Conservation (phyloP, 441 rosid genomes). For the Kokia cookei region DNA sequence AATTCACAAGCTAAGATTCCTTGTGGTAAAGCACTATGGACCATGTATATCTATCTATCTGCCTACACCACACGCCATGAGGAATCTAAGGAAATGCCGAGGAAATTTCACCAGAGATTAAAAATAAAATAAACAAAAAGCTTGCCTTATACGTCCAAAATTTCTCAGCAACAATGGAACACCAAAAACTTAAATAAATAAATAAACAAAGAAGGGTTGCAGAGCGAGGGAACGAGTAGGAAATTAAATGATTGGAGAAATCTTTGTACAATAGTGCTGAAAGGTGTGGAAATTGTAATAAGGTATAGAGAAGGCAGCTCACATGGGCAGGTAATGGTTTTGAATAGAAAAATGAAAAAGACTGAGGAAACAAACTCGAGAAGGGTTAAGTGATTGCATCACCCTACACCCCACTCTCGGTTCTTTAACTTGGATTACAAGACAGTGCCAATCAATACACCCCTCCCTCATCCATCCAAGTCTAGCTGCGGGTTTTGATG, state of each 20-base stretch:
- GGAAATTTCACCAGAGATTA: background rate
- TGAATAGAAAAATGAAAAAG: background rate
- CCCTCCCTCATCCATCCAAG: background rate
- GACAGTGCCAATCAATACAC: background rate
- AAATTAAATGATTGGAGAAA: background rate
- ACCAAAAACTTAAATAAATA: background rate
- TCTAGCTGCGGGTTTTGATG: background rate
- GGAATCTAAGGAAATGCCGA: background rate
- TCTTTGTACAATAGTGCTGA: background rate
- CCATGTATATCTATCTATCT: background rate
- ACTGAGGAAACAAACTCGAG: background rate
- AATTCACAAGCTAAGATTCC: constrained; percentile 26
- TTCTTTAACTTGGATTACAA: background rate
- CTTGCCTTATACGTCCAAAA: background rate
- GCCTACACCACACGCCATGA: constrained; percentile 9
- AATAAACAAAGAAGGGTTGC: background rate
- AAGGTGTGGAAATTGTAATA: background rate
- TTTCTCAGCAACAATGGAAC: background rate
- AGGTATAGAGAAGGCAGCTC: background rate
- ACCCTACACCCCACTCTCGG: background rate
- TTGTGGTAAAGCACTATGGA: background rate
- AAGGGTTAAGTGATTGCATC: background rate
- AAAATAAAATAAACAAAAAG: background rate
- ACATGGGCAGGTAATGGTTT: background rate
- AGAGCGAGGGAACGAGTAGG: background rate